Evolutionary conservation across 2,329 filamentous ascomycete species (phyloP).

Genomic region (Aspergillus bombycis): DNA sequence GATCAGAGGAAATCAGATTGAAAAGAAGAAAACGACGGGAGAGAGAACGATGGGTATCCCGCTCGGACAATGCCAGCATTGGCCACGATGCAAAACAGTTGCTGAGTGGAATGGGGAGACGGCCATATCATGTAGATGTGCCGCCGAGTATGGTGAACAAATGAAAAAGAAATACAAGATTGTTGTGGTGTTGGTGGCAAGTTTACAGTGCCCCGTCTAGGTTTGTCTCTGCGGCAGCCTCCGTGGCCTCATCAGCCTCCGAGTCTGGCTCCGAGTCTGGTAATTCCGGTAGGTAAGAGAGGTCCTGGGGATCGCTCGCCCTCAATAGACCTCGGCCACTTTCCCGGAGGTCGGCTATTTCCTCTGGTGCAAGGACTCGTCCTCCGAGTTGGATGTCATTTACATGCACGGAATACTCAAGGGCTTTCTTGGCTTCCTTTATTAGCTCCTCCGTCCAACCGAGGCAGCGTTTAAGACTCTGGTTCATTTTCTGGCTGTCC

Average conservation of each 20-base stretch:
- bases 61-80: constrained; percentile 11
- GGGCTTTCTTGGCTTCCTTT: constrained; percentile 80
- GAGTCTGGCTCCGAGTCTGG: constrained; percentile 4
- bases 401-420: constrained; percentile 77
- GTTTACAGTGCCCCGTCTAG: background rate
- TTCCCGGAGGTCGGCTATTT: constrained; percentile 49
- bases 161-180: constrained; percentile 6
- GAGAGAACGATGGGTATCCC: background rate
- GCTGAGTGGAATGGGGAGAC: background rate
- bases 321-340: constrained; percentile 39
- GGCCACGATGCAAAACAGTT: constrained; percentile 3
- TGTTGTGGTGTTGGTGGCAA: background rate
- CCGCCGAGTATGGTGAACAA: constrained; percentile 1
- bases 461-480: constrained; percentile 86
- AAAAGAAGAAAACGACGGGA: constrained; percentile 6
- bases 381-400: constrained; percentile 83
- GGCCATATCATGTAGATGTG: background rate
- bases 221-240: background rate
- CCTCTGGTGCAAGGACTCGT: constrained; percentile 72
- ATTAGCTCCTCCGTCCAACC: constrained; percentile 90
- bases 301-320: constrained; percentile 15
- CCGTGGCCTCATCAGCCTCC: background rate
- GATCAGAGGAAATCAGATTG: background rate
- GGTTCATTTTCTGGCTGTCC: constrained; percentile 93
- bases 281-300: background rate